Evolutionary conservation across 202 grass and related monocot species (phyloP), one percentile per base, ranked within the genome.

Genomic region (Sporobolus alterniflorus): DNA sequence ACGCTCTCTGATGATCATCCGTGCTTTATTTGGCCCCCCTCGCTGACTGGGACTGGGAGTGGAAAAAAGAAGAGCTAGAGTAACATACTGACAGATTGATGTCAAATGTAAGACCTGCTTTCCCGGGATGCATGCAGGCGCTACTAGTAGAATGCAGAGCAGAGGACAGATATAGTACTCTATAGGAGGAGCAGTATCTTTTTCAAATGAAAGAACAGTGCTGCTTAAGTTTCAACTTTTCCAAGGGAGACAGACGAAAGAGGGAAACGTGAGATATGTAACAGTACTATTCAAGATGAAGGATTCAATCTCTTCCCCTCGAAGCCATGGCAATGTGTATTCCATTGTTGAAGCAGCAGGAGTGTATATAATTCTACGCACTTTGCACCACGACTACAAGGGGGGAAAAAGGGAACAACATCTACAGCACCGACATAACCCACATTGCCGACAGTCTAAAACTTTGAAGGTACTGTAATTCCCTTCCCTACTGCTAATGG

Each of bases 381-480:
- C 26, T 91, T 81, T 84, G 57, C 76, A 91, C 52, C 48, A 71
- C 81, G 77, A 87, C 87, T 87, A 90, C 84, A 87, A 57, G 43
- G 12, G 36, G 8, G 36, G 8, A 39, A 39, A 69, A 64, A 36
- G 62, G 56, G 36, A 39, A 39, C 6, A 90, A 77, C 64, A 90
- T 79, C 62, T 85, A 74, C 82, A 93, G 4, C 88, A 93, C 84
- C 69, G 76, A 81, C 63, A 88, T 43, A 73, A 77, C 67, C 26
- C 84, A 78, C 82, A 88, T 87, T 83, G 84, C 85, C 76, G 67
- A 85, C 77, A 87, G 56, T 40, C 40, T 50, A 50, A 65, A 83
- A 83, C 62, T 39, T 36, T 59, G 72, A 67, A 71, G n/a, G 41
- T 43, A 83, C 70, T n/a, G n/a, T n/a, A n/a, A n/a, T n/a, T n/a